Evolutionary conservation across 129 eudicot species (phyloP), one percentile per base, ranked within the genome.

Genomic region (Deinandra increscens): DNA sequence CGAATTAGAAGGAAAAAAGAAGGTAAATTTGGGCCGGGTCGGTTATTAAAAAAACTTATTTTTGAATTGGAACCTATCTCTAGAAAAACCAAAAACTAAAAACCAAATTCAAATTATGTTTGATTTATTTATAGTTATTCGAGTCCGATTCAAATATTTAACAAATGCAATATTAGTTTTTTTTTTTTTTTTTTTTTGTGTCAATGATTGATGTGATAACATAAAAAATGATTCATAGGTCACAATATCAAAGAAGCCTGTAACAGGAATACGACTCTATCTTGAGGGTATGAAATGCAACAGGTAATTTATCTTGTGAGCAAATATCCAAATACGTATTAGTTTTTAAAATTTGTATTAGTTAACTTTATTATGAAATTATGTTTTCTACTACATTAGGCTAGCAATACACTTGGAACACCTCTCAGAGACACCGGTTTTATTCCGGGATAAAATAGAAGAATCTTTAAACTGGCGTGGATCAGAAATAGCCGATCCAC

Each of bases 341-440:
- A 13, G 1, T 58, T 1, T 48, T 22, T 5, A 36, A 48, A 10
- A 0, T 12, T 54, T 19, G 15, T 3, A 64, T 13, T 11, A 14
- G 54, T 13, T 11, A 14, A 11, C 58, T 55, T n/a, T 65, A 37
- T 50, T 42, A 36, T 33, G 10, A 53, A 19, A 9, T 7, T 44
- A 19, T 55, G 22, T 72, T 55, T 61, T 54, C 6, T 39, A 42
- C 31, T 39, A 42, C 31, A 20, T 20, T 85, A 91, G 98, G 87
- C 76, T 93, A 66, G 96, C 88, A 1, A 78, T 93, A 66, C 98
- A 93, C 75, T 86, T 93, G 13, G 90, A 93, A 19, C 98, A 93
- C 64, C 55, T 93, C 11, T 74, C 88, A 14, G 87, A 71, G 38
- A 84, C 88, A 9, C 98, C 98, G 0, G 72, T 79, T 34, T 71